These are phyloP conservation scores for Exobasidium cylindrosporum DNA, from an alignment of 1,284 basidiomycete species.

Conservation along the genomic window DNA sequence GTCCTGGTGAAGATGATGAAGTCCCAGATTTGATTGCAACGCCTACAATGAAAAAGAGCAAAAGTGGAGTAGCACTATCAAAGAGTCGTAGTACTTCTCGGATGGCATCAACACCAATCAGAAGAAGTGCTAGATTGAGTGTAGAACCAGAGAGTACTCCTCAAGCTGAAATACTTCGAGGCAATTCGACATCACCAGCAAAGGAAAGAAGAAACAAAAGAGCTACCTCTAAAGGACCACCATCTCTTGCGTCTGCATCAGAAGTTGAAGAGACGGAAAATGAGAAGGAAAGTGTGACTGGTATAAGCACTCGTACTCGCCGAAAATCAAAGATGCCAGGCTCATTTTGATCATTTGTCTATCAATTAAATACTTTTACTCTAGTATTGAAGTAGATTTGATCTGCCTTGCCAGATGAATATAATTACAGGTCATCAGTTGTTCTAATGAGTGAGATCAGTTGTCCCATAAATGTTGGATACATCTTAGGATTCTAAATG, in stretches of 20 bases:
- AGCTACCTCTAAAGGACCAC: background rate
- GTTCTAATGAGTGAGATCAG: no score
- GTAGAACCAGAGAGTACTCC: background rate
- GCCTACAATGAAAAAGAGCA: background rate
- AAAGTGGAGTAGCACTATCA: background rate
- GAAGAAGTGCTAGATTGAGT: background rate
- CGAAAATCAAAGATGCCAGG: background rate
- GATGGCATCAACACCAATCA: slow-evolving; percentile 1
- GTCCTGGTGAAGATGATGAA: background rate
- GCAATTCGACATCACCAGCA: background rate
- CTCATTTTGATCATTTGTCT: background rate
- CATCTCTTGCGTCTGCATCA: background rate
- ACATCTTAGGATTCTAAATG: no score
- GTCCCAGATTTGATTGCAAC: background rate
- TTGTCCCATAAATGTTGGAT: no score
- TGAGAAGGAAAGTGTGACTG: background rate
- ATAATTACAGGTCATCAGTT: no score
- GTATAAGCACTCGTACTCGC: background rate
- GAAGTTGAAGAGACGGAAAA: slow-evolving; percentile 7
- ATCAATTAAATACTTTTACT: no score
- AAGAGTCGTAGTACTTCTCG: background rate
- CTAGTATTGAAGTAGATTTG: no score
- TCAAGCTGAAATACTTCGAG: background rate
- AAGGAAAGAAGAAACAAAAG: background rate
- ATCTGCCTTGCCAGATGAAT: no score